phyloP scores from a whole-genome alignment of 345 rosid species.

The Trapa bicornis region DNA sequence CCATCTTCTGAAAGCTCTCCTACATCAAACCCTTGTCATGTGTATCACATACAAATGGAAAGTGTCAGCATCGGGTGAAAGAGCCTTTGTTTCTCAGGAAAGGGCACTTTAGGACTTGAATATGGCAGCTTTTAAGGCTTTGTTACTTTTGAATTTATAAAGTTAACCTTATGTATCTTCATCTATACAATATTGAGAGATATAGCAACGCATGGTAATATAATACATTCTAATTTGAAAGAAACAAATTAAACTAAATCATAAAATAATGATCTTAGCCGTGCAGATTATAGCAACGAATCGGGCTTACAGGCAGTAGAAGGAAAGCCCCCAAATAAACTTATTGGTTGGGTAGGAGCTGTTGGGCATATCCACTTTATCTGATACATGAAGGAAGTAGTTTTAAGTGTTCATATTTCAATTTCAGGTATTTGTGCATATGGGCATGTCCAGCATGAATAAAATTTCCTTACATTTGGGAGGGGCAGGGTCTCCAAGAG shows the following conservation, averaged over 20 bases:
- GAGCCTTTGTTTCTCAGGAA: background rate
- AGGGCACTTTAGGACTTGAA: background rate
- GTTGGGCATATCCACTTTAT: constrained; percentile 99
- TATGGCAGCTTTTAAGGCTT: background rate
- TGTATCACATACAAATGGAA: background rate
- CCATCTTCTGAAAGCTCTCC: constrained; percentile 75
- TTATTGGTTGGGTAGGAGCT: constrained; percentile 83
- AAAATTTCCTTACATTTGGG: constrained; percentile 56
- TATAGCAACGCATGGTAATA: background rate
- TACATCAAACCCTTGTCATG: constrained; percentile 80
- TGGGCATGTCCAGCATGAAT: background rate
- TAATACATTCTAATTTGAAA: background rate
- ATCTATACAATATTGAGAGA: background rate
- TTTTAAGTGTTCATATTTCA: background rate
- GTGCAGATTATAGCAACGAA: constrained; percentile 6
- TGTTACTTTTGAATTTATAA: background rate
- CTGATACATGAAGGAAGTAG: constrained; percentile 25
- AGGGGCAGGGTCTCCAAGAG: constrained; percentile 88
- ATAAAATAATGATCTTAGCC: background rate
- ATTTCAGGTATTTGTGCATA: background rate
- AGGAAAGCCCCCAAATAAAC: constrained; percentile 90
- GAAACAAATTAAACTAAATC: background rate
- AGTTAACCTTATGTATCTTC: background rate
- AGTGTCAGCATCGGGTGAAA: background rate
- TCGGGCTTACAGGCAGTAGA: constrained; percentile 81